These are phyloP conservation scores for Rachicladosporium sp. DNA, from an alignment of 2,329 filamentous ascomycete genomes.

Conservation along the genomic window DNA sequence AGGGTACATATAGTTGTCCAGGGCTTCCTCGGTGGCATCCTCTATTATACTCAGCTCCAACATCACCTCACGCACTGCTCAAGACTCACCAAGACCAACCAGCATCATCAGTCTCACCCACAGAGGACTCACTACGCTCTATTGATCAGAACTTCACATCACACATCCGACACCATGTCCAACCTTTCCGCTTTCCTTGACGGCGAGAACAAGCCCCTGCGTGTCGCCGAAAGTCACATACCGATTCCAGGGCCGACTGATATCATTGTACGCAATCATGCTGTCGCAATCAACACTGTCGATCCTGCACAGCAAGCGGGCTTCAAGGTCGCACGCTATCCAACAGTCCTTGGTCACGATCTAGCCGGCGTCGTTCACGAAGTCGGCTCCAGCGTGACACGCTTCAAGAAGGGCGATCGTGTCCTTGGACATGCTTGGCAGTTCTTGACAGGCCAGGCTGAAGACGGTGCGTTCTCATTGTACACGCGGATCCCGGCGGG, in stretches of 20 bases:
- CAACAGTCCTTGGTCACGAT: constrained; percentile 16
- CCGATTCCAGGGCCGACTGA: constrained; percentile 15
- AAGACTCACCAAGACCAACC: too few relatives aligned
- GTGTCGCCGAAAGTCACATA: constrained; percentile 13
- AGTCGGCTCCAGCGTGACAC: constrained; percentile 15
- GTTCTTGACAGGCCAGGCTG: constrained; percentile 9
- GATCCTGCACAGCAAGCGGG: constrained; percentile 9
- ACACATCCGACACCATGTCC: background rate
- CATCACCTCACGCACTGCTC: too few relatives aligned
- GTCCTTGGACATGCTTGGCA: constrained; percentile 10
- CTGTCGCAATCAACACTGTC: constrained; percentile 19
- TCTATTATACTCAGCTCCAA: too few relatives aligned
- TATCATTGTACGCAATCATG: constrained; percentile 17
- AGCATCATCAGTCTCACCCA: too few relatives aligned
- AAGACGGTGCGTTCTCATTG: constrained; percentile 14
- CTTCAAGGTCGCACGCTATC: constrained; percentile 17
- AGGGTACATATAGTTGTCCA: too few relatives aligned
- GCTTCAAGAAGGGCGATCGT: constrained; percentile 15
- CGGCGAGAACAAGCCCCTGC: constrained; percentile 7
- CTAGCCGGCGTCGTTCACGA: constrained; percentile 17
- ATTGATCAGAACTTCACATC: too few relatives aligned
- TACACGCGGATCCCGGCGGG: constrained; percentile 20
- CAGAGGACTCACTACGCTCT: too few relatives aligned
- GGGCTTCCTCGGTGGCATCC: too few relatives aligned
- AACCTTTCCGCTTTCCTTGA: constrained; percentile 6